Evolutionary conservation across 768 basidiomycete genomes (phyloP).

Genomic region (Serendipita indica): DNA sequence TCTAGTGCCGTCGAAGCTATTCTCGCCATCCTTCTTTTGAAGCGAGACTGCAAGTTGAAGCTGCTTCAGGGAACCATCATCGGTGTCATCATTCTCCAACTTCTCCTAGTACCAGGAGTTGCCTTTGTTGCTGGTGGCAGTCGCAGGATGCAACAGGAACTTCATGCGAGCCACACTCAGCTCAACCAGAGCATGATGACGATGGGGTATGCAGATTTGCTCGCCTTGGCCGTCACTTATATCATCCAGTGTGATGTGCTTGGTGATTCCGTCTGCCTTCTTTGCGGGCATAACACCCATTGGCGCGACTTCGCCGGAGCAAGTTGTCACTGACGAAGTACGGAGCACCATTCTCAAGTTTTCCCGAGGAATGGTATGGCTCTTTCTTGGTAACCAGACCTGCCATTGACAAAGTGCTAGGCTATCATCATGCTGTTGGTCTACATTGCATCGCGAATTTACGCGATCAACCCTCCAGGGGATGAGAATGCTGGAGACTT

Average conservation of each 20-base stretch:
- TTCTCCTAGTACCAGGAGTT: conserved; percentile 54
- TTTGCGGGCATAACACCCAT: conserved; percentile 33
- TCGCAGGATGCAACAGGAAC: conserved; percentile 47
- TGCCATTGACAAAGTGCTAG: no score
- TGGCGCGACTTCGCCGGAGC: conserved; percentile 14
- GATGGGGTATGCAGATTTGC: conserved; percentile 36
- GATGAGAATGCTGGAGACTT: conserved; percentile 27
- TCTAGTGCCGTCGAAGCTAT: conserved; percentile 54
- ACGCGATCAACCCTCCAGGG: conserved; percentile 56
- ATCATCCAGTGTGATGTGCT: conserved; percentile 37
- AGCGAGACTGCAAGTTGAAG: conserved; percentile 47
- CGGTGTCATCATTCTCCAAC: conserved; percentile 62
- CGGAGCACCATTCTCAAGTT: conserved; percentile 39
- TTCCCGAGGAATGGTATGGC: conserved; percentile 45
- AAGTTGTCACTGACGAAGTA: conserved; percentile 28
- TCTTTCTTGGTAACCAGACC: neutral
- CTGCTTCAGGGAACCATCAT: conserved; percentile 32
- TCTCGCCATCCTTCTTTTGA: conserved; percentile 53
- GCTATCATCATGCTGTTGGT: conserved; percentile 11
- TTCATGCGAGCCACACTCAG: conserved; percentile 49
- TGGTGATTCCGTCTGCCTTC: conserved; percentile 52
- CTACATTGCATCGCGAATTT: conserved; percentile 53
- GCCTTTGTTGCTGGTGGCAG: conserved; percentile 61
- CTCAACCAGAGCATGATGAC: conserved; percentile 56
- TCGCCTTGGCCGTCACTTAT: neutral